Percentiles rank a stretch among this genome's conserved stretches.
These are phyloP conservation scores for Didymella glomerata DNA, from an alignment of 2,329 filamentous ascomycete genomes.

Conservation along the genomic window DNA sequence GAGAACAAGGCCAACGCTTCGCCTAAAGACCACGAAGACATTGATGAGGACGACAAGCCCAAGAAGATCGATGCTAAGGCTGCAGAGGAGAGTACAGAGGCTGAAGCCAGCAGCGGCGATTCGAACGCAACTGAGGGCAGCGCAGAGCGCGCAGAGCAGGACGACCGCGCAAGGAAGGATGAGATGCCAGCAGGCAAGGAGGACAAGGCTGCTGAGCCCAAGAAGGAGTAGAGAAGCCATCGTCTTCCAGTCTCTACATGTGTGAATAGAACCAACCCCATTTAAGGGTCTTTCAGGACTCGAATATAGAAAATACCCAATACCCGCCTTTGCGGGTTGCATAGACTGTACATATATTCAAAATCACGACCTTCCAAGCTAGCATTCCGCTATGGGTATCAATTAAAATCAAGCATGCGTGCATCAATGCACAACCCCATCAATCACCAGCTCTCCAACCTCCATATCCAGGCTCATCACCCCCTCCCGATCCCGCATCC, in stretches of 20 bases:
- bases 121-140: conserved; percentile 34
- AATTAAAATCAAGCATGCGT: not conserved
- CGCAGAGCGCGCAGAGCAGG: conserved; percentile 46
- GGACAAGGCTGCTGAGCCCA: conserved; percentile 20
- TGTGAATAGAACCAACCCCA: conserved; percentile 17
- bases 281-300: conserved; percentile 9
- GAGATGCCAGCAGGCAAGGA: conserved; percentile 33
- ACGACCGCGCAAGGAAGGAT: conserved; percentile 37
- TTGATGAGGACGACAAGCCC: conserved; percentile 90
- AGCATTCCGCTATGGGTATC: conserved; percentile 14
- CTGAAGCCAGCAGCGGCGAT: conserved; percentile 46
- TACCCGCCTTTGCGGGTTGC: conserved; percentile 1
- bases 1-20: conserved; percentile 78
- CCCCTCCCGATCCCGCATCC: conserved; percentile 60
- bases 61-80: conserved; percentile 35
- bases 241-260: conserved; percentile 10
- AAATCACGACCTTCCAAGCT: not conserved
- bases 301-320: conserved; percentile 20
- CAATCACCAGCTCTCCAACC: conserved; percentile 17
- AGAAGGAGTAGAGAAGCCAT: conserved; percentile 15
- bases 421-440: conserved; percentile 17
- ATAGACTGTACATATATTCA: conserved; percentile 20
- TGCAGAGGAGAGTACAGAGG: conserved; percentile 37
- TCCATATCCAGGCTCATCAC: conserved; percentile 19
- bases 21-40: conserved; percentile 87